Conservation (phyloP, 768 basidiomycete species). For the Phylloporus sp. region DNA sequence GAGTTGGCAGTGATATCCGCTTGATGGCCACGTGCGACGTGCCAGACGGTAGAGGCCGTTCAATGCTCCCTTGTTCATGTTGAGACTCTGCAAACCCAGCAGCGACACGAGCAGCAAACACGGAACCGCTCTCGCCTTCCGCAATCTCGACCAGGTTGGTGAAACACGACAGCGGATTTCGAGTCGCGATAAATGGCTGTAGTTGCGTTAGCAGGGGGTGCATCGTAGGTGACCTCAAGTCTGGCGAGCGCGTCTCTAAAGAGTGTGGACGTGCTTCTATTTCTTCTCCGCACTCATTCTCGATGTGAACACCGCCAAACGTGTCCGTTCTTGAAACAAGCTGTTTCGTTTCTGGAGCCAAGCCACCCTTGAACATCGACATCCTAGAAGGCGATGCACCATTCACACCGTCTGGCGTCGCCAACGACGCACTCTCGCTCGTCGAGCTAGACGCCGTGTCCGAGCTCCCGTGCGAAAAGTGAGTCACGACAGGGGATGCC, state of each 20-base stretch:
- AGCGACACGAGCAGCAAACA: slow-evolving; percentile 43
- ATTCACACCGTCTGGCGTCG: slow-evolving; percentile 17
- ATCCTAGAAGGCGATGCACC: not conserved
- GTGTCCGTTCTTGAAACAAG: slow-evolving; percentile 35
- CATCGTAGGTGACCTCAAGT: not conserved
- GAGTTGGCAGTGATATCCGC: slow-evolving; percentile 53
- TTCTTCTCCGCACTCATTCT: slow-evolving; percentile 6
- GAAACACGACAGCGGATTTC: slow-evolving; percentile 64
- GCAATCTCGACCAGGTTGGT: slow-evolving; percentile 72
- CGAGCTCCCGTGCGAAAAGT: slow-evolving; percentile 37
- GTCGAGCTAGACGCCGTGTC: slow-evolving; percentile 34
- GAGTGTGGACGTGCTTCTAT: not conserved
- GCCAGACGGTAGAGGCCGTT: slow-evolving; percentile 25
- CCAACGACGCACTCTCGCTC: slow-evolving; percentile 16
- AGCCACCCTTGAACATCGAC: not conserved
- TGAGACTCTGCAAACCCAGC: slow-evolving; percentile 9
- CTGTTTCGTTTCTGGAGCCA: slow-evolving; percentile 25
- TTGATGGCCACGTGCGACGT: slow-evolving; percentile 70
- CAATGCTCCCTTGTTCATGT: not conserved
- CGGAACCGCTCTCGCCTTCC: slow-evolving; percentile 78
- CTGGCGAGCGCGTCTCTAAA: not conserved
- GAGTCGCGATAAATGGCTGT: slow-evolving; percentile 58
- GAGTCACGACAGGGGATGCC: slow-evolving; percentile 49
- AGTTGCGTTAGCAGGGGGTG: slow-evolving; percentile 42
- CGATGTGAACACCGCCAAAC: slow-evolving; percentile 33